Percentiles rank a stretch among this genome's conserved stretches.
These are phyloP conservation scores for Auxenochlorella pyrenoidosa DNA, from an alignment of 139 green algal species.

Conservation along the genomic window DNA sequence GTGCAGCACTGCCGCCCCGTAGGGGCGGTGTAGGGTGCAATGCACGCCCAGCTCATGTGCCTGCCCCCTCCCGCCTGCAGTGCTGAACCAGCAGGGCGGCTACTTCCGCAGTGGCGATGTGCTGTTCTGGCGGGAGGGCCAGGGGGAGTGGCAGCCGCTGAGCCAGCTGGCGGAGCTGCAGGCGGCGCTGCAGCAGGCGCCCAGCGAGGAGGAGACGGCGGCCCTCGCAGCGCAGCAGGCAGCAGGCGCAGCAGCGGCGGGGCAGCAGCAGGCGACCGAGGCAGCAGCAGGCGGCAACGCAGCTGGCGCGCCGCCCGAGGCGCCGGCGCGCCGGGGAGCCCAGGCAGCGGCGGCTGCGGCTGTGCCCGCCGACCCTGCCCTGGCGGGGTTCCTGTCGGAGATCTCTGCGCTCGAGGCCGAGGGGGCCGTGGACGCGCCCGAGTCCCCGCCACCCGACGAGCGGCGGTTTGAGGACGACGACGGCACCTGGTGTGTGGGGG, in stretches of 20 bases:
- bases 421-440: slow-evolving; percentile 20
- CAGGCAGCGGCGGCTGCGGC: slow-evolving; percentile 9
- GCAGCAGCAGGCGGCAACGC: neutral
- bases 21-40: too few species aligned
- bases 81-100: slow-evolving; percentile 30
- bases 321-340: neutral
- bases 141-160: slow-evolving; percentile 50
- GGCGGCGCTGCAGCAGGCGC: slow-evolving; percentile 1
- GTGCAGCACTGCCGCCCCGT: too few species aligned
- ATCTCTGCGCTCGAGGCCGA: slow-evolving; percentile 63
- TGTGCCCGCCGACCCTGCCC: slow-evolving; percentile 35
- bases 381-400: slow-evolving; percentile 74
- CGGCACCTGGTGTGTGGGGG: slow-evolving; percentile 67
- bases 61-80: neutral
- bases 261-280: neutral
- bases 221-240: too few species aligned
- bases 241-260: too few species aligned
- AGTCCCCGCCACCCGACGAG: slow-evolving; percentile 69
- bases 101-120: slow-evolving; percentile 39
- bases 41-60: too few species aligned
- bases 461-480: slow-evolving; percentile 95
- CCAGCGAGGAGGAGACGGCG: neutral
- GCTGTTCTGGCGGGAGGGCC: slow-evolving; percentile 57
- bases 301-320: neutral
- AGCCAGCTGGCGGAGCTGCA: slow-evolving; percentile 38